Conservation (phyloP, 208 protist genomes). For the Acanthamoeba sp. region DNA sequence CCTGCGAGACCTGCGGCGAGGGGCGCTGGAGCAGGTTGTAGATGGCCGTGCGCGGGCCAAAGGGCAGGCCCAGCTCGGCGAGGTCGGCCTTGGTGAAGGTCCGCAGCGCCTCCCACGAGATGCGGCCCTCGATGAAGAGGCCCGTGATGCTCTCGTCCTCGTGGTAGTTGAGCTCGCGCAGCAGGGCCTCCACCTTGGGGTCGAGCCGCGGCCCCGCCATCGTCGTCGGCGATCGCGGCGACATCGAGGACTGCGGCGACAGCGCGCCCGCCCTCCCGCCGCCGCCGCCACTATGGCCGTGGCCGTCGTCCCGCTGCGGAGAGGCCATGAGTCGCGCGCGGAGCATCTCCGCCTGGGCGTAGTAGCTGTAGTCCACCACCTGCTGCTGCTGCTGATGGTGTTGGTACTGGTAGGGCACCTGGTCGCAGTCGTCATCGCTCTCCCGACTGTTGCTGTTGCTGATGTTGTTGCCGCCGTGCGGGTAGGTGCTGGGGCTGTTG, state of each 20-base stretch:
- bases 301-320: neutral
- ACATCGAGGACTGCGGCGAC: neutral
- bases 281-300: neutral
- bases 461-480: neutral
- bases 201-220: neutral
- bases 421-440: neutral
- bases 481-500: neutral
- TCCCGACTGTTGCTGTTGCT: neutral
- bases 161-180: conserved; percentile 51
- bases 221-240: neutral
- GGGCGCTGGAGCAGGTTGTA: conserved; percentile 39
- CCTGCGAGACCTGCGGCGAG: neutral
- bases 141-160: conserved; percentile 51
- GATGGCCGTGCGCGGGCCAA: conserved; percentile 44
- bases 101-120: conserved; percentile 19
- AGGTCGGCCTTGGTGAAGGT: conserved; percentile 49
- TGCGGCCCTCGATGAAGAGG: conserved; percentile 20
- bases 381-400: neutral
- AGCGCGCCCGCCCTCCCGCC: too few species aligned
- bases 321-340: neutral
- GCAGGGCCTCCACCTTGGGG: neutral
- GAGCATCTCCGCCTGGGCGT: conserved; percentile 14
- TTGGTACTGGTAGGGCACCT: conserved; percentile 3
- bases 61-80: conserved; percentile 34
- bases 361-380: conserved; percentile 12